Conservation (phyloP, 306 rosid species). For the Cicer arietinum region DNA sequence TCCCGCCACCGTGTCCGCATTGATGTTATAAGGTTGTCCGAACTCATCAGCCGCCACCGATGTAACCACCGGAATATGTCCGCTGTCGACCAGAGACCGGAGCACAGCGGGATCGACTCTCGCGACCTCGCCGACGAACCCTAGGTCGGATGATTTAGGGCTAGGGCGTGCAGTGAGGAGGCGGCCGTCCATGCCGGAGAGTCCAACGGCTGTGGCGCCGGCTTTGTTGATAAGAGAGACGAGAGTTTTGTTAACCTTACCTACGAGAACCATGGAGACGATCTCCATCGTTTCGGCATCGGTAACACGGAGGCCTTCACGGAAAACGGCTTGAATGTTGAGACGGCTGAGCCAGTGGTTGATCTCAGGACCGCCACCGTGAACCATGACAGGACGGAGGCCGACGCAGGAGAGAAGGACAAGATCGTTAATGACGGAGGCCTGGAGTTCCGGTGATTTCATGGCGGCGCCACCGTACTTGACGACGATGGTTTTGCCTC, state of each 20-base stretch:
- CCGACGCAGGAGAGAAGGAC: slow-evolving; percentile 93
- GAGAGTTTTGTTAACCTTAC: slow-evolving; percentile 76
- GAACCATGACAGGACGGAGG: slow-evolving; percentile 82
- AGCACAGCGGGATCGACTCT: slow-evolving; percentile 68
- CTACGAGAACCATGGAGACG: slow-evolving; percentile 95
- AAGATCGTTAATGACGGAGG: slow-evolving; percentile 89
- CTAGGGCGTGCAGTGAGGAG: slow-evolving; percentile 78
- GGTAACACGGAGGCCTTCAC: slow-evolving; percentile 90
- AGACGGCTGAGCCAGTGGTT: slow-evolving; percentile 88
- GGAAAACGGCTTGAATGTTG: slow-evolving; percentile 77
- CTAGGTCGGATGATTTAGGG: slow-evolving; percentile 71
- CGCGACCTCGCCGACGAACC: slow-evolving; percentile 83
- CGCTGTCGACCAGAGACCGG: slow-evolving; percentile 63
- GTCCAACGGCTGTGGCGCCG: slow-evolving; percentile 86
- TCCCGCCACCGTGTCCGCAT: slow-evolving; percentile 90
- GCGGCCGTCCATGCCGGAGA: slow-evolving; percentile 83
- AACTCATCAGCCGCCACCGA: slow-evolving; percentile 83
- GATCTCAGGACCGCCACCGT: slow-evolving; percentile 98
- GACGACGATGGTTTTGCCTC: slow-evolving; percentile 92
- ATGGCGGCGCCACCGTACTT: slow-evolving; percentile 98
- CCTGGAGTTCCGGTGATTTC: slow-evolving; percentile 81
- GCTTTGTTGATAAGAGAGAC: slow-evolving; percentile 81
- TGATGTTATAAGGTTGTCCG: slow-evolving; percentile 88
- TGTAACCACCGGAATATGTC: slow-evolving; percentile 81
- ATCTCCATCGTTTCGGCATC: slow-evolving; percentile 89